Percentiles rank a stretch among this genome's conserved stretches.
These are phyloP conservation scores for Stagonosporopsis tanaceti DNA, from an alignment of 2,329 filamentous ascomycete species.

Conservation along the genomic window DNA sequence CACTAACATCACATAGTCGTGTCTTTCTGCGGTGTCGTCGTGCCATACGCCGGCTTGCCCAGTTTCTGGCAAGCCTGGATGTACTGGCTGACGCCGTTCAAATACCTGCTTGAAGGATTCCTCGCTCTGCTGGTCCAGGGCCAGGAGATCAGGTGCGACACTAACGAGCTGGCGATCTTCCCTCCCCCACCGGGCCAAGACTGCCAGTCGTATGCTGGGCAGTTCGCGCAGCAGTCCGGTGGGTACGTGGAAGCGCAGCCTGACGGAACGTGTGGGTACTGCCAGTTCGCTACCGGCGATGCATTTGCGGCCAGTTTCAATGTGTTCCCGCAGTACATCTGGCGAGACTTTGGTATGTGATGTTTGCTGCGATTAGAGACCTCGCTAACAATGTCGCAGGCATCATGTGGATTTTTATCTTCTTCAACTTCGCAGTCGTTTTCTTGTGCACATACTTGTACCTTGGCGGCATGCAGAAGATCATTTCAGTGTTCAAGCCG, in stretches of 20 bases:
- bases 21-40: constrained; percentile 77
- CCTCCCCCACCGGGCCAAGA: constrained; percentile 64
- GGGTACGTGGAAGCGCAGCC: constrained; percentile 68
- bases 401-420: constrained; percentile 60
- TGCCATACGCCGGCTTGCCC: constrained; percentile 69
- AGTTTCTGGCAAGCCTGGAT: constrained; percentile 67
- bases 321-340: constrained; percentile 67
- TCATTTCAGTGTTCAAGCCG: constrained; percentile 47
- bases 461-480: constrained; percentile 52
- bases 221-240: constrained; percentile 62
- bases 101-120: constrained; percentile 70
- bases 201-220: constrained; percentile 66
- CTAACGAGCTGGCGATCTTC: constrained; percentile 68
- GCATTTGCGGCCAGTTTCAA: constrained; percentile 66
- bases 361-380: background rate
- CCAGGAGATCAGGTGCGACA: constrained; percentile 63
- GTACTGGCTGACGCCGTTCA: constrained; percentile 68
- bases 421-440: constrained; percentile 68
- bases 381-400: constrained; percentile 25
- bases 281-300: constrained; percentile 68
- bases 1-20: constrained; percentile 55
- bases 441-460: constrained; percentile 65
- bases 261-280: constrained; percentile 69
- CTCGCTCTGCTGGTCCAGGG: constrained; percentile 64
- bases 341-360: constrained; percentile 71